Conservation (phyloP, 2,329 filamentous ascomycete genomes). For the Pestalotiopsis sp. region DNA sequence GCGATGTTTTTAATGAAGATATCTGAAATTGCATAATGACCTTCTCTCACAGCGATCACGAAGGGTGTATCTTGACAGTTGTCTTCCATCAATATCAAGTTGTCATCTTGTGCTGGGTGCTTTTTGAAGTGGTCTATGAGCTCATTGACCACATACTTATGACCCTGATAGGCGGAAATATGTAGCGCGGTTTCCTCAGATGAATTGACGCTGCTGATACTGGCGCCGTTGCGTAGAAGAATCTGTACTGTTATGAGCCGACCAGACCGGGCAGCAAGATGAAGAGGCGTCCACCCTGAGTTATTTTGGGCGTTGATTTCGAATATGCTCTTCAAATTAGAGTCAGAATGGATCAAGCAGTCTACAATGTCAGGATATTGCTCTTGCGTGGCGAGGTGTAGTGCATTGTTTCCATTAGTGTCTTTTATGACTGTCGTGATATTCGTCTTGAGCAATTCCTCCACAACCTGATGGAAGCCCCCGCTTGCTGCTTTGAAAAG, state of each 20-base stretch:
- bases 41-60: neutral
- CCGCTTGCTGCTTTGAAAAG: neutral
- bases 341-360: neutral
- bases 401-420: neutral
- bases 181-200: neutral
- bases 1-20: neutral
- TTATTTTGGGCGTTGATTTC: neutral
- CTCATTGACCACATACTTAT: neutral
- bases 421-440: neutral
- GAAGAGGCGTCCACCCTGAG: neutral
- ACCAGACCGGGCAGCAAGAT: neutral
- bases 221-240: neutral
- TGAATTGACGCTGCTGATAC: too few relatives aligned
- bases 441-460: neutral
- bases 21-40: neutral
- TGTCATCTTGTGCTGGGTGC: too few relatives aligned
- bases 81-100: neutral
- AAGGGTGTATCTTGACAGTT: neutral
- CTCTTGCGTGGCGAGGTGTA: neutral
- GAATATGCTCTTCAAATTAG: neutral
- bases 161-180: neutral
- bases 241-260: neutral
- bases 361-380: neutral
- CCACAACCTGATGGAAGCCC: neutral
- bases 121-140: neutral